Evolutionary conservation across 805 yeast species (phyloP).

Genomic region (Phaffomyces antillensis): DNA sequence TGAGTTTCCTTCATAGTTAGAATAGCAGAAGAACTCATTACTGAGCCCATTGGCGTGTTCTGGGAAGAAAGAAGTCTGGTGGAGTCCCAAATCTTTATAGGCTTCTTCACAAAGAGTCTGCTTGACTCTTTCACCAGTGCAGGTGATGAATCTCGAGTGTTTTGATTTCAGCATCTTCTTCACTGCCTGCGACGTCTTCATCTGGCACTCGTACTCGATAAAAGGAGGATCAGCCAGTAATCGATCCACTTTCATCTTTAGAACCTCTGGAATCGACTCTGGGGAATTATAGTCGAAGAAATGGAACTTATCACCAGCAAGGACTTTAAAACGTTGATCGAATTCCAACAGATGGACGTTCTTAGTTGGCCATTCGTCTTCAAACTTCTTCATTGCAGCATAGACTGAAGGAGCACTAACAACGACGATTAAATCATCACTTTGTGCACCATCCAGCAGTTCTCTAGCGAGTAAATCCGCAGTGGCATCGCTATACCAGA

Average conservation of each 20-base stretch:
- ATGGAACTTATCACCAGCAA: constrained; percentile 67
- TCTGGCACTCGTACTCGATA: constrained; percentile 74
- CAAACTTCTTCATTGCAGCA: constrained; percentile 64
- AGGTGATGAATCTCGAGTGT: constrained; percentile 43
- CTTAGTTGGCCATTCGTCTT: constrained; percentile 51
- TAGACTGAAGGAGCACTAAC: constrained; percentile 91
- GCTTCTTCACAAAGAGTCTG: constrained; percentile 20
- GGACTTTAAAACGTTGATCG: constrained; percentile 66
- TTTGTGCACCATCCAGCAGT: constrained; percentile 68
- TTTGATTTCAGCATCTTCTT: constrained; percentile 39
- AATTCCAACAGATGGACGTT: constrained; percentile 71
- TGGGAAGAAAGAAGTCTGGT: constrained; percentile 63
- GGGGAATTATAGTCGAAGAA: constrained; percentile 76
- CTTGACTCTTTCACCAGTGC: constrained; percentile 88
- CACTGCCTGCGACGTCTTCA: constrained; percentile 58
- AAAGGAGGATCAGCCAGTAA: constrained; percentile 85
- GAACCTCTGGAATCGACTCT: constrained; percentile 42
- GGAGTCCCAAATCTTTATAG: constrained; percentile 30
- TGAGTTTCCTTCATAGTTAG: constrained; percentile 58
- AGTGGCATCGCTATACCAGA: constrained; percentile 74
- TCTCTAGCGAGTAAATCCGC: constrained; percentile 64
- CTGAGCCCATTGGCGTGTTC: constrained; percentile 80
- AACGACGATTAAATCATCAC: constrained; percentile 61
- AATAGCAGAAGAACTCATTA: constrained; percentile 84
- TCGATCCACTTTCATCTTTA: constrained; percentile 57